phyloP scores from a whole-genome alignment of 108 stramenopile species.

The Skeletonema costatum region DNA sequence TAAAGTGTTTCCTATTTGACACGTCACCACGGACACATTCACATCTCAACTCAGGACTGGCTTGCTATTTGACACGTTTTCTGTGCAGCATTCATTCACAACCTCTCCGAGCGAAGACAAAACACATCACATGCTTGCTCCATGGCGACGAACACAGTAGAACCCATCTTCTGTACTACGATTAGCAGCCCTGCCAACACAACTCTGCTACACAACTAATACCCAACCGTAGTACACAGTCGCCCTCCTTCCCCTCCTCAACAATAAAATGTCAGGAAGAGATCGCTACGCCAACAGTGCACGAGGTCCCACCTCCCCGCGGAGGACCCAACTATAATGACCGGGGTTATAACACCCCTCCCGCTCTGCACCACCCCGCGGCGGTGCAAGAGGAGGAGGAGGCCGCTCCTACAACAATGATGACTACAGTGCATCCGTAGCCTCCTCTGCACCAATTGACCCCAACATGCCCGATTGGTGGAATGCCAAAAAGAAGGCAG shows the following conservation, averaged over 20 bases:
- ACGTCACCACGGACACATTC: no score
- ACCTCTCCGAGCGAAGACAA: no score
- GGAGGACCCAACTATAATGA: not conserved
- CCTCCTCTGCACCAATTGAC: conserved; percentile 20
- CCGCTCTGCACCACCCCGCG: not conserved
- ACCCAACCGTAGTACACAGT: not conserved
- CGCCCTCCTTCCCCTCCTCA: not conserved
- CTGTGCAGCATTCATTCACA: no score
- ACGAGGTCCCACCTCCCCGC: not conserved
- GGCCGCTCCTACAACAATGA: not conserved
- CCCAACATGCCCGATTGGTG: conserved; percentile 33
- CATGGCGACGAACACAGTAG: no score
- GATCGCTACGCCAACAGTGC: not conserved
- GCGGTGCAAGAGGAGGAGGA: not conserved
- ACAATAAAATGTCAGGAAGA: not conserved
- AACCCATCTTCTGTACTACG: not conserved
- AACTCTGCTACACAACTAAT: no score
- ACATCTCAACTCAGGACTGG: no score
- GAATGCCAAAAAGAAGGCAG: conserved; percentile 25
- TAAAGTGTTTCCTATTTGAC: no score
- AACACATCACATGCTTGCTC: no score
- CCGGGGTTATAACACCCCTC: not conserved
- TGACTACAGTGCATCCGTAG: not conserved
- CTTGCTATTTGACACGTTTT: no score
- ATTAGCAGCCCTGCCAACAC: not conserved